Base-by-base conservation (phyloP, 2,329 filamentous ascomycete species). In the Aspergillus melleus region DNA sequence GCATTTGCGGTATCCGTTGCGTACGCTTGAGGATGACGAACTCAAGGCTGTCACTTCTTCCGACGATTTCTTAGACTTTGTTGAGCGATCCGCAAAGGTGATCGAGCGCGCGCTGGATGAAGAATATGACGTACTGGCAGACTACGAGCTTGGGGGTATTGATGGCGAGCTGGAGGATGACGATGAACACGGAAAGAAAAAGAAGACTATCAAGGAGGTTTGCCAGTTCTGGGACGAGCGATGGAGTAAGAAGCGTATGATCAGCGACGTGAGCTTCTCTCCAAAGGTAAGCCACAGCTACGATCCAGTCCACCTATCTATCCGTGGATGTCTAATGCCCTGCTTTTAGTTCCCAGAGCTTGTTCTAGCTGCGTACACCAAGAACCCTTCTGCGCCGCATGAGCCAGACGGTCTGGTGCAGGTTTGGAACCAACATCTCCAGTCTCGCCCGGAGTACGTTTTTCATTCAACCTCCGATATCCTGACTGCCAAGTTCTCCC, bases 401-500 rank as follows among this genome's bases (percentile, higher is more conserved):
- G 93, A 97, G 67, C 92, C 93, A 11, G 91, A 96, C 71, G 95
- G 95, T 26, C 84, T 99, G 49, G 89, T 99, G 32, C 93, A 97
- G 74, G 89, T 99, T 36, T 99, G 96, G 96, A 99, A 97, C 73
- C 84, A 92, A 71, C 93, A 98, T 76, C 88, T 98, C 74, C 93
- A 96, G 68, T 91, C 95, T 67, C 88, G 95, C 30, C 92, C 95
- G 1, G 95, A 99, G 81, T 98, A 96, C 77, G 89, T 96, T 59
- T 97, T 99, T 75, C 93, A 96, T 70, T 93, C 94, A 10, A 94
- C 96, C 62, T 97, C 93, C 49, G 95, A 99, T 76, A 92, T 99
- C 55, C 84, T 99, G 14, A 91, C 93, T 0, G 95, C 95, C 64
- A 96, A 95, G 67, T 99, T 99, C 78, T 98, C 95, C n/a, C 95